Percentiles rank a stretch among this genome's conserved stretches.
Evolutionary conservation across 768 basidiomycete species (phyloP).

Genomic region (Lactarius hatsudake): DNA sequence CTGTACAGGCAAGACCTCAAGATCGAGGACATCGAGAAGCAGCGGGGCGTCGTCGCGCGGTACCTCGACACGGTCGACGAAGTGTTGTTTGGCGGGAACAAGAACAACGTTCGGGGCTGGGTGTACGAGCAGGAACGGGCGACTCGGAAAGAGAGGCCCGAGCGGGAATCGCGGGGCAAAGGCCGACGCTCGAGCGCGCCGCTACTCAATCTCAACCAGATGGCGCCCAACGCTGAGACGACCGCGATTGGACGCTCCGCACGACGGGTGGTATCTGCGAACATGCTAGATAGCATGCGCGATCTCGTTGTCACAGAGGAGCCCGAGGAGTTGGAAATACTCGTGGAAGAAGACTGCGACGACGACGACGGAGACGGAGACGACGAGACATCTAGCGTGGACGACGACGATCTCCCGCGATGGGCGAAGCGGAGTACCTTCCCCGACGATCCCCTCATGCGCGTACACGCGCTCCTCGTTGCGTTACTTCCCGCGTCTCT

Average conservation of each 20-base stretch:
- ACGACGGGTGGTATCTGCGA: slow-evolving; percentile 58
- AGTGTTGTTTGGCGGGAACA: slow-evolving; percentile 64
- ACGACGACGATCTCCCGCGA: slow-evolving; percentile 69
- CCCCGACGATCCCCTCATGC: slow-evolving; percentile 53
- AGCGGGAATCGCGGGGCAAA: slow-evolving; percentile 40
- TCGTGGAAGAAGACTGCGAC: slow-evolving; percentile 42
- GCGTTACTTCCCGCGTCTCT: slow-evolving; percentile 59
- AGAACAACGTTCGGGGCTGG: slow-evolving; percentile 49
- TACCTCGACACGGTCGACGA: slow-evolving; percentile 79
- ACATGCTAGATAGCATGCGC: slow-evolving; percentile 53
- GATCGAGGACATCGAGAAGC: slow-evolving; percentile 52
- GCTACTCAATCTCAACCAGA: slow-evolving; percentile 35
- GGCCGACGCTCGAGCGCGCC: slow-evolving; percentile 47
- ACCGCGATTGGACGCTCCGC: slow-evolving; percentile 28
- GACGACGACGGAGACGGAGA: slow-evolving; percentile 11
- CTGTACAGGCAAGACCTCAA: slow-evolving; percentile 67
- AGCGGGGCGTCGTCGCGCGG: slow-evolving; percentile 51
- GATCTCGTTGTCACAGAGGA: slow-evolving; percentile 50
- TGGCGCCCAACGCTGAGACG: not conserved
- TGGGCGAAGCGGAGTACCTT: slow-evolving; percentile 72
- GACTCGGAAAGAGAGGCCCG: slow-evolving; percentile 41
- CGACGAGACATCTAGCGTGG: slow-evolving; percentile 38
- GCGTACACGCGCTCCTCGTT: slow-evolving; percentile 58
- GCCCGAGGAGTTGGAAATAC: slow-evolving; percentile 50
- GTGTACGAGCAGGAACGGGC: slow-evolving; percentile 45